A percentile compares a stretch with the other conserved stretches of the same genome.
Conservation (phyloP, 129 eudicot species). For the Helianthus annuus region DNA sequence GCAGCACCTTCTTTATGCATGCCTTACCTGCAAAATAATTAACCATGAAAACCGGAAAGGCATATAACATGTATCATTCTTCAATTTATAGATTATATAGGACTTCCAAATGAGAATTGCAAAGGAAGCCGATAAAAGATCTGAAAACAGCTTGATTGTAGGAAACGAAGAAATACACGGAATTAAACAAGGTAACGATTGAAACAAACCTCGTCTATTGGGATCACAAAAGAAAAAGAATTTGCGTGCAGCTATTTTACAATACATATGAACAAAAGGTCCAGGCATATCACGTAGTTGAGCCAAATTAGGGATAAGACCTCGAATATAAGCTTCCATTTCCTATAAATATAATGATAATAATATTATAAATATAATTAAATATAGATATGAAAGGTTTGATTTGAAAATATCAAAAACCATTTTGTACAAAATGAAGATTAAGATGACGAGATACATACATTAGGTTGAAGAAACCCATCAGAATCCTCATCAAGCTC, state of each 20-base stretch:
- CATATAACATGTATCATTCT: neutral
- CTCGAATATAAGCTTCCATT: constrained; percentile 94
- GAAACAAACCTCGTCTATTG: constrained; percentile 81
- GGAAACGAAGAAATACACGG: neutral
- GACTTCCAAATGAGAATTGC: neutral
- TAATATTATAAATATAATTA: neutral
- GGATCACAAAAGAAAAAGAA: constrained; percentile 99
- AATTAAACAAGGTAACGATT: neutral
- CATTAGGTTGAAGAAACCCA: constrained; percentile 95
- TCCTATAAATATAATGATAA: constrained; percentile 47
- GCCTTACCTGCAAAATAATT: constrained; percentile 73
- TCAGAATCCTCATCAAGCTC: constrained; percentile 99
- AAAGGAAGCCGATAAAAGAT: neutral
- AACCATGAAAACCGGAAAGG: constrained; percentile 1
- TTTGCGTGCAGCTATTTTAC: constrained; percentile 91
- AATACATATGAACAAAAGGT: constrained; percentile 80
- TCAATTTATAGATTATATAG: neutral
- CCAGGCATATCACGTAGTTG: constrained; percentile 84
- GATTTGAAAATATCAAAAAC: constrained; percentile 9
- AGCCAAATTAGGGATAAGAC: constrained; percentile 98
- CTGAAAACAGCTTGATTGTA: neutral
- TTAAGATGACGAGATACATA: constrained; percentile 33
- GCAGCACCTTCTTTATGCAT: constrained; percentile 94
- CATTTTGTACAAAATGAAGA: constrained; percentile 14
- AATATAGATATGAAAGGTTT: neutral